These are phyloP conservation scores for Karstenula rhodostoma DNA, from an alignment of 2,329 filamentous ascomycete genomes.

Conservation along the genomic window DNA sequence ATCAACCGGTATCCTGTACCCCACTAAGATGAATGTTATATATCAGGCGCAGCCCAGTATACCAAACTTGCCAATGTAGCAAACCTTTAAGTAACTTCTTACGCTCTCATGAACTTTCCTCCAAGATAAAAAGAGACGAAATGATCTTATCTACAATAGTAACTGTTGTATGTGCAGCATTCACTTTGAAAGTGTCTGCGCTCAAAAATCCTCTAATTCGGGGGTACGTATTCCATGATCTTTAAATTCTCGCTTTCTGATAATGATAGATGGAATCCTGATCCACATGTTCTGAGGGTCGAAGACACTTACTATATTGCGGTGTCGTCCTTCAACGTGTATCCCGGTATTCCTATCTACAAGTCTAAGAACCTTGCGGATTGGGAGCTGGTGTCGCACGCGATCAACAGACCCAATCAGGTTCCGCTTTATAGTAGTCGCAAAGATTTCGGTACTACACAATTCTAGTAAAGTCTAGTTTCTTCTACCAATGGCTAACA, in stretches of 20 bases:
- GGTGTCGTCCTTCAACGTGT: slow-evolving; percentile 54
- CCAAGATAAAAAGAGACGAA: not conserved
- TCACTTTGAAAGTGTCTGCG: not conserved
- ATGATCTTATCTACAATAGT: not conserved
- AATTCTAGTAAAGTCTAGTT: not conserved
- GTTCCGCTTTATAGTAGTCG: slow-evolving; percentile 29
- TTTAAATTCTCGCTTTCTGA: not conserved
- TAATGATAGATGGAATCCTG: not conserved
- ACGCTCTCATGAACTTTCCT: not conserved
- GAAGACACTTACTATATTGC: not conserved
- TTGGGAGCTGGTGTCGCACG: slow-evolving; percentile 50
- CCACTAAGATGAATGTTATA: not conserved
- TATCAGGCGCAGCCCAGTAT: not conserved
- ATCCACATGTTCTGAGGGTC: not conserved
- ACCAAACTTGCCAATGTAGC: not conserved
- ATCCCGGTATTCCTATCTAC: slow-evolving; percentile 57
- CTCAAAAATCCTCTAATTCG: not conserved
- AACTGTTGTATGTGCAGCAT: not conserved
- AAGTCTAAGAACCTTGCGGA: slow-evolving; percentile 54
- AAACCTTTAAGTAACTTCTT: not conserved
- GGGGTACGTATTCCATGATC: not conserved
- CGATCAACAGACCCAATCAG: slow-evolving; percentile 41
- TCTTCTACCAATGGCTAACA: not conserved
- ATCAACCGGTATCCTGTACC: not conserved
- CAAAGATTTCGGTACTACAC: not conserved